Evolutionary conservation across 441 rosid species (phyloP).

Genomic region (Iberis amara): DNA sequence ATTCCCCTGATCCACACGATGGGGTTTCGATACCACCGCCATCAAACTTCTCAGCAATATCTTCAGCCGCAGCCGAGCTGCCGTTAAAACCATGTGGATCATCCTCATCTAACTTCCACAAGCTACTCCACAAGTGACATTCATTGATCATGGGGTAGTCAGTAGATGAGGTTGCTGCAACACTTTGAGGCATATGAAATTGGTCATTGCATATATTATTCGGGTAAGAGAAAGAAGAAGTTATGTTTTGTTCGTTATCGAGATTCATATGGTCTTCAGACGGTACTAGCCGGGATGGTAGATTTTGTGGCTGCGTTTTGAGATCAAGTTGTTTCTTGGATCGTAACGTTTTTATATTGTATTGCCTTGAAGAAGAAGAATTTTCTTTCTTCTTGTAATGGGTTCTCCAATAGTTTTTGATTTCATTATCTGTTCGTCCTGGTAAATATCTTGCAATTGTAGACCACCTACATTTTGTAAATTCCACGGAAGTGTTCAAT

Average conservation of each 20-base stretch:
- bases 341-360: conserved; percentile 35
- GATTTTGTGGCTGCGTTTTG: conserved; percentile 15
- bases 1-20: conserved; percentile 19
- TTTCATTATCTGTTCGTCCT: conserved; percentile 55
- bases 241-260: conserved; percentile 15
- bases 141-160: conserved; percentile 35
- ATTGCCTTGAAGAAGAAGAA: conserved; percentile 30
- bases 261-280: conserved; percentile 20
- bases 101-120: conserved; percentile 48
- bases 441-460: conserved; percentile 26
- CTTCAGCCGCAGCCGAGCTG: background rate
- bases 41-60: conserved; percentile 3
- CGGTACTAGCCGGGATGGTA: conserved; percentile 5
- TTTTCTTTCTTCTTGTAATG: conserved; percentile 76
- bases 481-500: conserved; percentile 47
- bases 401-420: conserved; percentile 93
- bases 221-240: conserved; percentile 23
- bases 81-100: conserved; percentile 3
- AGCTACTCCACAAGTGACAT: conserved; percentile 43
- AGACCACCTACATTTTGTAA: conserved; percentile 44
- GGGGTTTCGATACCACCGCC: conserved; percentile 10
- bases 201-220: conserved; percentile 16
- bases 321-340: conserved; percentile 22
- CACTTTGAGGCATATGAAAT: conserved; percentile 29
- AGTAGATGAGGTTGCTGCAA: conserved; percentile 26